These are phyloP conservation scores for Colletotrichum spinosum DNA, from an alignment of 2,329 filamentous ascomycete species.

Conservation along the genomic window DNA sequence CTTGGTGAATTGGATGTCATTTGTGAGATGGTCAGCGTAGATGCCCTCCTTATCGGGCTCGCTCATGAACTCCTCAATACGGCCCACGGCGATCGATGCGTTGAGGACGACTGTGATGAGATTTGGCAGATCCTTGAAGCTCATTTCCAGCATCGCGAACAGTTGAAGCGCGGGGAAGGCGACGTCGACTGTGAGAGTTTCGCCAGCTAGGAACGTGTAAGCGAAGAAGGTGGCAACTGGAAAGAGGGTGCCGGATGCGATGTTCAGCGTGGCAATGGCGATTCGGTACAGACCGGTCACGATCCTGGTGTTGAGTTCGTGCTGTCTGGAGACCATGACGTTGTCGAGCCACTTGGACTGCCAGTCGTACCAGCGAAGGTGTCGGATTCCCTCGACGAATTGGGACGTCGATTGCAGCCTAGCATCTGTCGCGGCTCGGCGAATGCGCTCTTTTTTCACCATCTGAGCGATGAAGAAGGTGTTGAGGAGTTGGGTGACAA, in stretches of 20 bases:
- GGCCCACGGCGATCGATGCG: constrained; percentile 82
- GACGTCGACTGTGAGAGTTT: constrained; percentile 79
- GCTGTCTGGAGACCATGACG: constrained; percentile 75
- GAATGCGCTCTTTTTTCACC: constrained; percentile 75
- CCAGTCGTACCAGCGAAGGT: constrained; percentile 86
- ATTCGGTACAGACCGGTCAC: constrained; percentile 72
- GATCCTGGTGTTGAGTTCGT: constrained; percentile 75
- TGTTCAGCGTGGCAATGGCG: constrained; percentile 76
- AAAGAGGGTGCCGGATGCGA: constrained; percentile 78
- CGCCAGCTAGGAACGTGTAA: constrained; percentile 78
- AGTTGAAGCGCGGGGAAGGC: constrained; percentile 89
- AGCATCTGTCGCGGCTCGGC: constrained; percentile 79
- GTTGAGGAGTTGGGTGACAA: constrained; percentile 77
- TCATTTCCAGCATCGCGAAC: constrained; percentile 80
- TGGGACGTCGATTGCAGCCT: constrained; percentile 86
- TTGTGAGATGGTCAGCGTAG: constrained; percentile 49
- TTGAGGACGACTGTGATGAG: constrained; percentile 84
- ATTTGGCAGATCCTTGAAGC: constrained; percentile 79
- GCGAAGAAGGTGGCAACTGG: constrained; percentile 85
- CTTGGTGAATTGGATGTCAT: constrained; percentile 66
- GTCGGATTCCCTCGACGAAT: constrained; percentile 87
- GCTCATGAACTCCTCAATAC: constrained; percentile 87
- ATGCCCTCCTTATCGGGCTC: constrained; percentile 80
- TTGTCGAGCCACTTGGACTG: constrained; percentile 78
- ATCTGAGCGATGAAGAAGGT: constrained; percentile 73